Evolutionary conservation across 1,284 basidiomycete genomes (phyloP), one percentile per base, ranked within the genome.

Genomic region (Chondrostereum purpureum): DNA sequence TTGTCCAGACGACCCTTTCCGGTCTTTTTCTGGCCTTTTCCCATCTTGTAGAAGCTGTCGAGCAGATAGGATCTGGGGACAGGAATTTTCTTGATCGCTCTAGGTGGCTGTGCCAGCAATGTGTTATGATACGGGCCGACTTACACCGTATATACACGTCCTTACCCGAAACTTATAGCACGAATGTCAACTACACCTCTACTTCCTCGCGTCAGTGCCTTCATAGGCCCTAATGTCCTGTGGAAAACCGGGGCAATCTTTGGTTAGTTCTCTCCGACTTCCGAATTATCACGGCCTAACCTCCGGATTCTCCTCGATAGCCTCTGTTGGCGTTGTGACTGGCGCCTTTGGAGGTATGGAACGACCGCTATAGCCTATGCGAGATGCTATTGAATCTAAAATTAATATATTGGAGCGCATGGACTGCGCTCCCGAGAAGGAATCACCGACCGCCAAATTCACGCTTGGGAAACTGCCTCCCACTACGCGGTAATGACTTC

Each of bases 1-100:
- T 95, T 95, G 68, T 96, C 92, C 46, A 96, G 73, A 64, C 93
- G 91, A 55, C 89, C 92, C 69, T 96, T 96, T 55, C 88, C 88
- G n/a, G 88, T 90, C 73, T 91, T 91, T 68, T 91, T 91, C 60
- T 88, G 83, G 18, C 76, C 72, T 57, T 88, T 89, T 33, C 77
- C 84, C 87, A 90, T 90, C 41, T 44, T 43, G 31, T 21, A 39
- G 37, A 12, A 10, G 13, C 34, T 39, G 17, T 34, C 16, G 42
- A 19, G 11, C n/a, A 5, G 2, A 19, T 17, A 17, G 38, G 21
- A 39, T 21, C 22, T 39, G 17, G 21, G 34, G 33, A 42, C 19
- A 34, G 23, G 16, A 36, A 33, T 16, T 21, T 18, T 5, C 27
- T n/a, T 31, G 8, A 31, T 8, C 27, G 27, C 8, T 31, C 37